Conservation (phyloP, 805 yeast genomes). For the Starmera quercuum region DNA sequence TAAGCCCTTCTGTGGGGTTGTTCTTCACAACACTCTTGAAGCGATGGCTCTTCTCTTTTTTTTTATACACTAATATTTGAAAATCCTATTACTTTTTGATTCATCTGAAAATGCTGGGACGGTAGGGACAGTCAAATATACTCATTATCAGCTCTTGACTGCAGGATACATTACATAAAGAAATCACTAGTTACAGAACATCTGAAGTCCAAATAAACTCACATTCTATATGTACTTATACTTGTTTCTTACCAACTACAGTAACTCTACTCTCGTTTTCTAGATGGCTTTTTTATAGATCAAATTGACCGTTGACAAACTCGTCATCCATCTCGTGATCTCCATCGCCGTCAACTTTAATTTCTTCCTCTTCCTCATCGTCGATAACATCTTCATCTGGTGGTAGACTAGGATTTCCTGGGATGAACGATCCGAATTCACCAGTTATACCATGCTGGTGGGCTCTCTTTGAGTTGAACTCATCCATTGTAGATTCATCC, state of each 20-base stretch:
- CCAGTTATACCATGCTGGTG: conserved; percentile 19
- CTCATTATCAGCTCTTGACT: no score
- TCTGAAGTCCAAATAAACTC: no score
- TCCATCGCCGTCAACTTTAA: conserved; percentile 32
- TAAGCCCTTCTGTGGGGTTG: no score
- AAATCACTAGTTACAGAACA: no score
- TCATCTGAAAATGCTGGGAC: no score
- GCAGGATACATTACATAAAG: no score
- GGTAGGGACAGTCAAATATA: no score
- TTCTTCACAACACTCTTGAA: no score
- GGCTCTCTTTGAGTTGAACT: conserved; percentile 45
- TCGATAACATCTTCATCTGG: conserved; percentile 81
- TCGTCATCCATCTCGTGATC: conserved; percentile 69
- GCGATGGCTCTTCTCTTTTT: no score
- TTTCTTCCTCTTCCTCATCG: conserved; percentile 52
- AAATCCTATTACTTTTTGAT: no score
- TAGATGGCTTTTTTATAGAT: conserved; percentile 44
- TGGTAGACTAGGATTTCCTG: conserved; percentile 73
- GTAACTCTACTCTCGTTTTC: no score
- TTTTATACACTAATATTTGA: no score
- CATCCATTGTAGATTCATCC: conserved; percentile 89
- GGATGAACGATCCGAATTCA: conserved; percentile 66
- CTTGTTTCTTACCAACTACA: neutral
- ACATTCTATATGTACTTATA: neutral
- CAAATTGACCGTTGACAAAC: conserved; percentile 86